These are phyloP conservation scores for Laburnicola sp. DNA, from an alignment of 2,329 filamentous ascomycete species.

Conservation along the genomic window DNA sequence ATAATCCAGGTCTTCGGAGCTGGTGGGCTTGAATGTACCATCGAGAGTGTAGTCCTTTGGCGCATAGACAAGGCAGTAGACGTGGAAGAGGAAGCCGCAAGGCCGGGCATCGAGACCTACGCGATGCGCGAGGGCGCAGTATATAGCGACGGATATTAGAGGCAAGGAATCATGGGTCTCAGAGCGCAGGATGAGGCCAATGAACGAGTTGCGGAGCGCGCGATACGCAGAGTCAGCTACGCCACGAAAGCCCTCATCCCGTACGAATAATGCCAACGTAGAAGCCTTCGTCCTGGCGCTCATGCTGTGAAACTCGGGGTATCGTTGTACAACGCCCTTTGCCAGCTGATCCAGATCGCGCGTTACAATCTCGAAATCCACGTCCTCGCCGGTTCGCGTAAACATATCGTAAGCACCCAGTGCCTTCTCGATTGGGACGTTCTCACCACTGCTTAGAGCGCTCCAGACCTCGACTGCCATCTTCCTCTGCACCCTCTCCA, in stretches of 20 bases:
- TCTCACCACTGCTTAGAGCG: conserved; percentile 55
- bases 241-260: conserved; percentile 68
- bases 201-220: conserved; percentile 81
- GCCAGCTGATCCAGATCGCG: conserved; percentile 68
- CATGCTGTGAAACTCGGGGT: conserved; percentile 58
- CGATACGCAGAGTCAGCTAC: conserved; percentile 74
- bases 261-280: conserved; percentile 69
- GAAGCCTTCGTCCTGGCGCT: conserved; percentile 70
- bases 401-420: conserved; percentile 89
- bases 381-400: conserved; percentile 69
- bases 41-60: conserved; percentile 59
- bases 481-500: conserved; percentile 79
- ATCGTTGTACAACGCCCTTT: conserved; percentile 56
- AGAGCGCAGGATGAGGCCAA: conserved; percentile 77
- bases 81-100: conserved; percentile 81
- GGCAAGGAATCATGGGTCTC: conserved; percentile 78
- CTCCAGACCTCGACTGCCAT: conserved; percentile 79
- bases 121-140: conserved; percentile 74
- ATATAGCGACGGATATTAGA: conserved; percentile 84
- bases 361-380: conserved; percentile 69
- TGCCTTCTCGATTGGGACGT: conserved; percentile 69
- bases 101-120: conserved; percentile 76
- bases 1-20: conserved; percentile 40
- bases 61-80: conserved; percentile 76
- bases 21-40: conserved; percentile 40